Percentiles rank a stretch among this genome's conserved stretches.
phyloP scores from a whole-genome alignment of 140 eudicot species.

The Stevia rebaudiana region DNA sequence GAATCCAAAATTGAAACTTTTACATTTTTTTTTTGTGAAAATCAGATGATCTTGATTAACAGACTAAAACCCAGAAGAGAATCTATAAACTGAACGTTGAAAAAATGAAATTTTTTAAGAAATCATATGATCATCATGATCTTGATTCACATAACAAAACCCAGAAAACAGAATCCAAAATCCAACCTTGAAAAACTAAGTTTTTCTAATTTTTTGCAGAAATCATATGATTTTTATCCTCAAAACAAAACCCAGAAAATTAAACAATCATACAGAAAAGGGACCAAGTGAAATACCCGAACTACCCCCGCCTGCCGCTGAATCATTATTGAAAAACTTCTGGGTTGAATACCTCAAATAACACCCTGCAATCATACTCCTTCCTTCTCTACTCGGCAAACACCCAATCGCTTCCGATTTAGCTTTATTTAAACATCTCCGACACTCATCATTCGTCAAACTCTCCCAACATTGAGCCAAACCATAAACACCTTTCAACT shows the following conservation, averaged over 20 bases:
- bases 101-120: too few species aligned
- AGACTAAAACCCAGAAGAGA: too few species aligned
- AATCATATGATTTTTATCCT: background rate
- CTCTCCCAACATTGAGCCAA: conserved; percentile 88
- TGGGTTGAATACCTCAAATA: conserved; percentile 68
- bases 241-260: conserved; percentile 16
- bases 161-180: too few species aligned
- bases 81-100: too few species aligned
- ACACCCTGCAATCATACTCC: conserved; percentile 76
- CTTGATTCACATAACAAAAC: too few species aligned
- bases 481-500: conserved; percentile 54
- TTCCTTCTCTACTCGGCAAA: conserved; percentile 64
- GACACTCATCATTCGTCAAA: conserved; percentile 48
- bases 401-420: conserved; percentile 32
- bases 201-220: background rate
- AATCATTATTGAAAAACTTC: conserved; percentile 43
- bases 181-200: background rate
- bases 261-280: background rate
- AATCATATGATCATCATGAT: too few species aligned
- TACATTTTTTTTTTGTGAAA: too few species aligned
- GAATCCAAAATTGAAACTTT: too few species aligned
- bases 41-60: too few species aligned
- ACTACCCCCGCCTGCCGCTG: conserved; percentile 10
- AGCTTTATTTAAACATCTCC: conserved; percentile 55
- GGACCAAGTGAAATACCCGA: conserved; percentile 44